Evolutionary conservation across 106 monocot genomes (phyloP).

Genomic region (Dendrobium officinale): DNA sequence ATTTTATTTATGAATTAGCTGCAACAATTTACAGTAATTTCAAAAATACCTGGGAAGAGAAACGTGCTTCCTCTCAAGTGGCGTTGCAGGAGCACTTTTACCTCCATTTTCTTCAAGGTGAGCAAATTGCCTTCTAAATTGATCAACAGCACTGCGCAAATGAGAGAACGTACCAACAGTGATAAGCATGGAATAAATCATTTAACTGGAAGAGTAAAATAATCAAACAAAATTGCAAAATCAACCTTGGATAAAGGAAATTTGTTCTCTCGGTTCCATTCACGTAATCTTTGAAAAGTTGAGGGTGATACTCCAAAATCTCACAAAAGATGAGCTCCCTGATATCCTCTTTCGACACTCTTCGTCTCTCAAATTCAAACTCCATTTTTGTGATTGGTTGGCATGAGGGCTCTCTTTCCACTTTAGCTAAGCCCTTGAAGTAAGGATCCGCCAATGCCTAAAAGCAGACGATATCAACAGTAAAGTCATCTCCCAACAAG

Average conservation of each 20-base stretch:
- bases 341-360: slow-evolving; percentile 76
- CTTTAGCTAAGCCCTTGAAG: slow-evolving; percentile 73
- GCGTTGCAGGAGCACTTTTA: slow-evolving; percentile 46
- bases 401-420: slow-evolving; percentile 86
- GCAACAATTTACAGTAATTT: background rate
- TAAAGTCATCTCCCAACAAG: background rate
- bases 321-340: slow-evolving; percentile 82
- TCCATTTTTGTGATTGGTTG: slow-evolving; percentile 88
- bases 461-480: background rate
- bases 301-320: slow-evolving; percentile 92
- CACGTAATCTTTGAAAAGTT: slow-evolving; percentile 71
- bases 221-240: background rate
- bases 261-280: slow-evolving; percentile 64
- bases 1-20: background rate
- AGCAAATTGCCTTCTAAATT: slow-evolving; percentile 81
- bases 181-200: background rate
- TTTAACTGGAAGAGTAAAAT: background rate
- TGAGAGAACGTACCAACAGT: background rate
- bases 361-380: slow-evolving; percentile 88
- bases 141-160: slow-evolving; percentile 72
- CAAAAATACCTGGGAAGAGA: slow-evolving; percentile 74
- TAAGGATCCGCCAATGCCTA: slow-evolving; percentile 87
- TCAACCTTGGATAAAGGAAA: slow-evolving; percentile 82
- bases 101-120: slow-evolving; percentile 88
- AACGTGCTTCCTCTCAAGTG: slow-evolving; percentile 79